Percentiles rank a stretch among this genome's conserved stretches.
phyloP scores from a whole-genome alignment of 306 rosid species.

The Boehmeria nivea region DNA sequence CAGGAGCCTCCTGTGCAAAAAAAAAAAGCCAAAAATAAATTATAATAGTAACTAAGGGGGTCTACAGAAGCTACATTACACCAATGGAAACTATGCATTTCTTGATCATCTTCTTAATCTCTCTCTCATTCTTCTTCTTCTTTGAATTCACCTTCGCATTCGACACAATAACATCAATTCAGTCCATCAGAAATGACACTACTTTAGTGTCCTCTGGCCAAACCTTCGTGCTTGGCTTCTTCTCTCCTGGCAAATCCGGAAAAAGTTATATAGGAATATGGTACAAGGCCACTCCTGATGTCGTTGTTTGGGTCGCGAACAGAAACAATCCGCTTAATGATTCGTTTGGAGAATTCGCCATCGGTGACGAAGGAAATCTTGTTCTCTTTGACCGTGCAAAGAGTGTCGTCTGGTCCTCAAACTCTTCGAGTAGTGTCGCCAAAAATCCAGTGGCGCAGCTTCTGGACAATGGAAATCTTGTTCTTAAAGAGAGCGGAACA shows the following conservation, averaged over 20 bases:
- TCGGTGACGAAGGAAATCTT: conserved; percentile 26
- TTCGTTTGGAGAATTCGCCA: not conserved
- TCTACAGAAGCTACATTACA: too few relatives aligned
- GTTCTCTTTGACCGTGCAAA: conserved; percentile 18
- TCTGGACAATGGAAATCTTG: conserved; percentile 35
- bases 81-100: too few relatives aligned
- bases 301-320: conserved; percentile 19
- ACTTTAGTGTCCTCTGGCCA: conserved; percentile 11
- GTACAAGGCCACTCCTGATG: conserved; percentile 2
- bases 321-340: not conserved
- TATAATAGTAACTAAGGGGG: too few relatives aligned
- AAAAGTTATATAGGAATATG: conserved; percentile 18
- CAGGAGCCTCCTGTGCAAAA: too few relatives aligned
- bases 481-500: conserved; percentile 16
- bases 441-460: conserved; percentile 22
- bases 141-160: too few relatives aligned
- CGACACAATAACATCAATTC: not conserved
- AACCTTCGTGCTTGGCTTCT: conserved; percentile 22
- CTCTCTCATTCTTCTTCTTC: not conserved
- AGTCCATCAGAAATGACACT: not conserved
- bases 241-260: not conserved
- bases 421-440: not conserved
- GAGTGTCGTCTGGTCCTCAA: conserved; percentile 8
- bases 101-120: not conserved
- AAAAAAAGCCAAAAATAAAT: too few relatives aligned